Percentiles rank a stretch among this genome's conserved stretches.
phyloP scores from a whole-genome alignment of 1,284 basidiomycete species.

The Erythrobasidium hasegawianum region DNA sequence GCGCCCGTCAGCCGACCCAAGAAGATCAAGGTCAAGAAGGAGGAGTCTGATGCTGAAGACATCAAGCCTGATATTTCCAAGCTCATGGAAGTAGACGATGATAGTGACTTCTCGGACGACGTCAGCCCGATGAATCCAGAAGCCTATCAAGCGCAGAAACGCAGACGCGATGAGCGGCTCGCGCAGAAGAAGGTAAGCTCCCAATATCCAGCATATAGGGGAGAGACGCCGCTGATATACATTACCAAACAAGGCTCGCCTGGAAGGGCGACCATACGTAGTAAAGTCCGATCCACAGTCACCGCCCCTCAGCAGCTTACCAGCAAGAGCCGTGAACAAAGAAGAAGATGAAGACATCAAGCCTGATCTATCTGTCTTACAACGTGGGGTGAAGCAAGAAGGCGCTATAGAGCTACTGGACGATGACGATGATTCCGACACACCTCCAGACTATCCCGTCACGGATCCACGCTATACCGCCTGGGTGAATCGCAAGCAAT shows the following conservation, averaged over 20 bases:
- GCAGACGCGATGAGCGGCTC: too few relatives aligned
- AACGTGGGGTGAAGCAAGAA: background rate
- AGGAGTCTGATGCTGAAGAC: constrained; percentile 27
- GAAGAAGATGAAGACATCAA: constrained; percentile 1
- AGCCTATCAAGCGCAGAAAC: background rate
- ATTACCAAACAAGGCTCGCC: too few relatives aligned
- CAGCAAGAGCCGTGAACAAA: background rate
- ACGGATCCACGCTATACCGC: constrained; percentile 1
- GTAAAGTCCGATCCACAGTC: too few relatives aligned
- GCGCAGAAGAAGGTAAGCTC: too few relatives aligned
- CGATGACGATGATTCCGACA: constrained; percentile 7
- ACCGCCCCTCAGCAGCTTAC: too few relatives aligned
- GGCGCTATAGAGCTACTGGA: background rate
- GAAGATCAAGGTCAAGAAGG: constrained; percentile 4
- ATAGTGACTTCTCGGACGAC: constrained; percentile 34
- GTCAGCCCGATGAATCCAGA: constrained; percentile 28
- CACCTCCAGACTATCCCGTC: background rate
- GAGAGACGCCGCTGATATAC: too few relatives aligned
- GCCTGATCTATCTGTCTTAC: too few relatives aligned
- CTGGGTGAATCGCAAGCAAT: constrained; percentile 8
- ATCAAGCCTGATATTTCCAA: constrained; percentile 17
- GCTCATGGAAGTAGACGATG: constrained; percentile 8
- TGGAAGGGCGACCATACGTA: too few relatives aligned
- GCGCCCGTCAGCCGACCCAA: background rate
- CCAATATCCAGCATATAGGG: too few relatives aligned